Conservation (phyloP, 495 filamentous ascomycete genomes). For the Hyphodiscus hymeniophilus region DNA sequence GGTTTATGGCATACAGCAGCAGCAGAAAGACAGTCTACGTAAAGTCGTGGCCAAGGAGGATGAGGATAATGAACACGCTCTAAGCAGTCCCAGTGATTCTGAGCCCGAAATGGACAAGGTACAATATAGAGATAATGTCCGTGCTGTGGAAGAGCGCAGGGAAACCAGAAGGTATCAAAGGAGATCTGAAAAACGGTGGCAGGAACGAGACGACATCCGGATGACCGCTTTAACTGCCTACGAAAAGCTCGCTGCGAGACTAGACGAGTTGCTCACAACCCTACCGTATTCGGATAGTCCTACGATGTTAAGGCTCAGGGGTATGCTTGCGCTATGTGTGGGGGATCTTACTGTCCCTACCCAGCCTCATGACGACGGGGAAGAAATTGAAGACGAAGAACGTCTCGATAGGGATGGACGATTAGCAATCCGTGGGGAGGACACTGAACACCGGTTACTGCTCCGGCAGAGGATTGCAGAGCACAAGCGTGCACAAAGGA, state of each 20-base stretch:
- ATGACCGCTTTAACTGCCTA: constrained; percentile 34
- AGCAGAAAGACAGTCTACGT: constrained; percentile 27
- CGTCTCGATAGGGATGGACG: background rate
- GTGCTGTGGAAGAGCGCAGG: constrained; percentile 5
- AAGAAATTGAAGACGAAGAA: background rate
- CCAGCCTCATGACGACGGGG: constrained; percentile 1
- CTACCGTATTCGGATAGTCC: constrained; percentile 53
- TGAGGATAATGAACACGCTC: constrained; percentile 1
- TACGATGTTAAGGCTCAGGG: constrained; percentile 45
- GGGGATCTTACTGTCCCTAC: constrained; percentile 39
- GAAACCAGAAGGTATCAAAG: background rate
- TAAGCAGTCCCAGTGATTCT: constrained; percentile 1
- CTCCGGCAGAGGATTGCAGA: constrained; percentile 7
- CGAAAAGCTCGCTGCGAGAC: constrained; percentile 44
- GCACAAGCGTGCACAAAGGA: constrained; percentile 9
- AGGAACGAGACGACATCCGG: constrained; percentile 13
- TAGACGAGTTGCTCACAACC: constrained; percentile 49
- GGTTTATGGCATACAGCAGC: constrained; percentile 51
- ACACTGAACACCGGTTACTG: constrained; percentile 10
- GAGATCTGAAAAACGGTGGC: constrained; percentile 10
- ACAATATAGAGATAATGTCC: background rate
- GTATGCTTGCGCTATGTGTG: constrained; percentile 56
- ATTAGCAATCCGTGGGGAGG: background rate
- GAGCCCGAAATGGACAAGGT: background rate
- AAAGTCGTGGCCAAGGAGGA: constrained; percentile 10